These are phyloP conservation scores for Ceratobasidium sp. DNA, from an alignment of 1,284 basidiomycete species.

Conservation along the genomic window DNA sequence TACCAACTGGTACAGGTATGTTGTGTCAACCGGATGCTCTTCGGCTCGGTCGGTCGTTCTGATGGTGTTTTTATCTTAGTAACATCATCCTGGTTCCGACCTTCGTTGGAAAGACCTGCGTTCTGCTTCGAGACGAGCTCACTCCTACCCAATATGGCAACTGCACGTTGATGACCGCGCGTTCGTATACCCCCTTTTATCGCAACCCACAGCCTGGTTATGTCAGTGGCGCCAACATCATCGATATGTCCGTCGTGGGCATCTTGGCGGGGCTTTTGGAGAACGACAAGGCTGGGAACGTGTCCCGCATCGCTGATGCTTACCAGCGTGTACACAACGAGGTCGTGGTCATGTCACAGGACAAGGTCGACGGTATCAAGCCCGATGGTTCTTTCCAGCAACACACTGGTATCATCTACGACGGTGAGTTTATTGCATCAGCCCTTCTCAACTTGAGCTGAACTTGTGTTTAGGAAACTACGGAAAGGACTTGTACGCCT, in stretches of 20 bases:
- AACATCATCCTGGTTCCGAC: conserved; percentile 73
- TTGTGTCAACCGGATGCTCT: neutral
- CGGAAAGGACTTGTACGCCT: conserved; percentile 70
- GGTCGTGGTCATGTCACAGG: conserved; percentile 6
- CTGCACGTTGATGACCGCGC: conserved; percentile 42
- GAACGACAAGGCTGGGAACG: conserved; percentile 57
- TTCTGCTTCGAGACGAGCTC: conserved; percentile 61
- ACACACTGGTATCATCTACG: conserved; percentile 72
- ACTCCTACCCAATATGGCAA: conserved; percentile 38
- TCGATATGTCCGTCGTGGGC: conserved; percentile 70
- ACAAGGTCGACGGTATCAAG: conserved; percentile 69
- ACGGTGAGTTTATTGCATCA: conserved; percentile 57
- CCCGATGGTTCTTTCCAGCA: conserved; percentile 75
- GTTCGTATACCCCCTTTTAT: conserved; percentile 41
- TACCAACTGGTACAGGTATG: conserved; percentile 70
- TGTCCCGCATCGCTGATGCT: conserved; percentile 63
- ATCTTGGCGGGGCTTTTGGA: conserved; percentile 64
- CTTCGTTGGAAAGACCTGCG: conserved; percentile 68
- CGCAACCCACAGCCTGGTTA: conserved; percentile 28
- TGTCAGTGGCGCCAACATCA: conserved; percentile 72
- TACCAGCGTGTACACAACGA: conserved; percentile 60
- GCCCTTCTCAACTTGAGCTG: neutral
- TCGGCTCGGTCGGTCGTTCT: neutral
- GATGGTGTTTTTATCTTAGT: conserved; percentile 26
- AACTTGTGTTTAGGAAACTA: conserved; percentile 60